phyloP scores from a whole-genome alignment of 1,284 basidiomycete species.

The Rhizopogon parksii region DNA sequence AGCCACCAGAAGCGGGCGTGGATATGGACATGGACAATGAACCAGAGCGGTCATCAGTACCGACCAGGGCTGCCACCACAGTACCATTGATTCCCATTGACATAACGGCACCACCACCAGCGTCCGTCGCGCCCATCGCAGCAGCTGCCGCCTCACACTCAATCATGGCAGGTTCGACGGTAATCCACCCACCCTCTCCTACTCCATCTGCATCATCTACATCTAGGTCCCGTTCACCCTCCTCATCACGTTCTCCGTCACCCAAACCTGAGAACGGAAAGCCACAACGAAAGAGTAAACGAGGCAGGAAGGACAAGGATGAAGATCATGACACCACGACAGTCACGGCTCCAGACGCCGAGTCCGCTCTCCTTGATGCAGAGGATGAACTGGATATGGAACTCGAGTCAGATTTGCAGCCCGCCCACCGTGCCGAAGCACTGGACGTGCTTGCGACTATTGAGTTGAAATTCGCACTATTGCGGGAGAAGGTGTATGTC shows the following conservation, averaged over 20 bases:
- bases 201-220: constrained; percentile 33
- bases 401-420: constrained; percentile 50
- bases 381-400: constrained; percentile 34
- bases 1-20: constrained; percentile 15
- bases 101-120: constrained; percentile 30
- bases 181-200: constrained; percentile 32
- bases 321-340: constrained; percentile 16
- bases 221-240: constrained; percentile 14
- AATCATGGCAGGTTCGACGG: constrained; percentile 44
- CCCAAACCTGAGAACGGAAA: constrained; percentile 23
- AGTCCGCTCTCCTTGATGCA: constrained; percentile 25
- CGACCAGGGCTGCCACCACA: constrained; percentile 5
- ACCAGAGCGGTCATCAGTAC: not conserved
- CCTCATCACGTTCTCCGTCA: constrained; percentile 39
- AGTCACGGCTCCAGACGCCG: constrained; percentile 20
- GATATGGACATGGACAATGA: constrained; percentile 3
- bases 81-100: constrained; percentile 30
- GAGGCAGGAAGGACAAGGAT: constrained; percentile 25
- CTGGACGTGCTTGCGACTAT: constrained; percentile 70
- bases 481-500: constrained; percentile 68
- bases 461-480: constrained; percentile 70
- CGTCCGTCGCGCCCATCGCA: constrained; percentile 36
- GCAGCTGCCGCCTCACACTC: constrained; percentile 40
- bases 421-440: constrained; percentile 72
- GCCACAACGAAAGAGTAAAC: constrained; percentile 3